These are phyloP conservation scores for Ogataea nakhonphanomensis DNA, from an alignment of 805 yeast species.

Conservation along the genomic window DNA sequence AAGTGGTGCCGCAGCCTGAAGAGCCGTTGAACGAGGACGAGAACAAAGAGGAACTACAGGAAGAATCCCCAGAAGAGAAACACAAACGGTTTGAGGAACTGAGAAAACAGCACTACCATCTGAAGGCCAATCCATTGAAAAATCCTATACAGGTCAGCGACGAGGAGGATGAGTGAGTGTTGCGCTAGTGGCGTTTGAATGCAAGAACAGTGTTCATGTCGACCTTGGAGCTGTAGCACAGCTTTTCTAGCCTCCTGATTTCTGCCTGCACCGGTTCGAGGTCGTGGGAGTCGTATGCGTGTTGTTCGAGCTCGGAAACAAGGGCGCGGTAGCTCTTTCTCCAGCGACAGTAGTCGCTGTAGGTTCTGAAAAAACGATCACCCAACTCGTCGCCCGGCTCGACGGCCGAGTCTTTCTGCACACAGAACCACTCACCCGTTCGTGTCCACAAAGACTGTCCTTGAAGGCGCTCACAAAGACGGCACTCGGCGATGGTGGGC, in stretches of 20 bases:
- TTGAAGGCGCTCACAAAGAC: conserved; percentile 25
- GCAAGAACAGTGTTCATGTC: conserved; percentile 4
- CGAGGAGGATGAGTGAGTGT: conserved; percentile 23
- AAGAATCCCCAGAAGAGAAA: conserved; percentile 51
- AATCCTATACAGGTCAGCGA: conserved; percentile 37
- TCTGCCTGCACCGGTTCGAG: conserved; percentile 19
- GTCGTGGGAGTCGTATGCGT: conserved; percentile 17
- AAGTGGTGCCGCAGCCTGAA: conserved; percentile 16
- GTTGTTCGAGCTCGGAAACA: conserved; percentile 16
- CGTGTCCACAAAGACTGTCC: conserved; percentile 30
- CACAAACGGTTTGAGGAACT: conserved; percentile 70
- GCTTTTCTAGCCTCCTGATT: conserved; percentile 13
- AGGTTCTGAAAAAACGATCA: conserved; percentile 21
- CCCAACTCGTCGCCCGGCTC: conserved; percentile 25
- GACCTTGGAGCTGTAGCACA: conserved; percentile 11
- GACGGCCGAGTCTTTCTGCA: conserved; percentile 11
- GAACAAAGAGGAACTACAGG: conserved; percentile 40
- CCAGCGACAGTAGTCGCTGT: conserved; percentile 27
- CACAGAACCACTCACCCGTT: conserved; percentile 32
- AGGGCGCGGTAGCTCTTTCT: conserved; percentile 11
- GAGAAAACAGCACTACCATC: conserved; percentile 77
- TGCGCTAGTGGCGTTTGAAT: conserved; percentile 13
- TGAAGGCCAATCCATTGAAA: conserved; percentile 48
- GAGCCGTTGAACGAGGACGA: conserved; percentile 27
- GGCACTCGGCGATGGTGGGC: conserved; percentile 32